A percentile compares a stretch with the other conserved stretches of the same genome.
Evolutionary conservation across 768 basidiomycete species (phyloP).

Genomic region (Lactifluus rugatus): DNA sequence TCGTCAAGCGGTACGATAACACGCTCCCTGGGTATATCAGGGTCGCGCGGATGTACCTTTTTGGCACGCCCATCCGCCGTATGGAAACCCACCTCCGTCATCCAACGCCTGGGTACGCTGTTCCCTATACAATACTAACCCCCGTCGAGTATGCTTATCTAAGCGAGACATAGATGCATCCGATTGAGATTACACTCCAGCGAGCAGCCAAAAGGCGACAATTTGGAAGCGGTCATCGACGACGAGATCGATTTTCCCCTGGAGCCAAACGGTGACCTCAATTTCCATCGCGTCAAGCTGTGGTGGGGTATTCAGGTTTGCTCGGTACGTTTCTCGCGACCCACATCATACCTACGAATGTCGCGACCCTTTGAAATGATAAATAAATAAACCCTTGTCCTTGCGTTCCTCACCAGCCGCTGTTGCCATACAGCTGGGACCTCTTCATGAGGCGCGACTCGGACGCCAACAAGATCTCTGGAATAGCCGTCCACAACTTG

Average conservation of each 20-base stretch:
- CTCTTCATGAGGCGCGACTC: constrained; percentile 1
- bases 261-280: constrained; percentile 11
- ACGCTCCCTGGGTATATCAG: constrained; percentile 9
- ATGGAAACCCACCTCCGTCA: not conserved
- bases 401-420: not conserved
- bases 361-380: not conserved
- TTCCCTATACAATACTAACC: not conserved
- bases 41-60: constrained; percentile 13
- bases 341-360: not conserved
- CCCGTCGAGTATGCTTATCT: not conserved
- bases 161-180: constrained; percentile 9
- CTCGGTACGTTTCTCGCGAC: constrained; percentile 1
- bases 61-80: constrained; percentile 17
- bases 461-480: not conserved
- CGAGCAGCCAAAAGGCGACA: not conserved
- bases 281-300: constrained; percentile 11
- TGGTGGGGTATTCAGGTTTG: constrained; percentile 14
- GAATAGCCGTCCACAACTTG: constrained; percentile 13
- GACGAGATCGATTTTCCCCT: constrained; percentile 18
- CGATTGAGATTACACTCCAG: constrained; percentile 13
- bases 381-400: not conserved
- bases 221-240: not conserved
- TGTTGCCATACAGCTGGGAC: constrained; percentile 15
- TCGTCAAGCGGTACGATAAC: constrained; percentile 4
- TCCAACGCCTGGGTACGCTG: constrained; percentile 11